Evolutionary conservation across 352 stramenopile species (phyloP).

Genomic region (Thalassiosira livingstoniorum): DNA sequence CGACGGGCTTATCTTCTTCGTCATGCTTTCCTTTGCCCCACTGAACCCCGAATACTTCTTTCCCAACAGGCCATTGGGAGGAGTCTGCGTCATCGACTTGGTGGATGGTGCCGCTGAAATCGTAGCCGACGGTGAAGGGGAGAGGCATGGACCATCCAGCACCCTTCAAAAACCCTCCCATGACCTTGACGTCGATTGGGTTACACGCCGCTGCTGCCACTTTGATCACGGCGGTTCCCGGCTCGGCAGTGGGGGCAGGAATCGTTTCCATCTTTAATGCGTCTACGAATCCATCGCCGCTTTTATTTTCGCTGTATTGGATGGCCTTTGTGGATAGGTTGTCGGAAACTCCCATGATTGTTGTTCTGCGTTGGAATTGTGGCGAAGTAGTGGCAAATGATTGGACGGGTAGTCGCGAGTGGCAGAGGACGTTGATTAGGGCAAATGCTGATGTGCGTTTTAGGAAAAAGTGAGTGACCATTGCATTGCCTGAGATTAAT

Average conservation of each 20-base stretch:
- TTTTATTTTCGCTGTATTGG: constrained; percentile 17
- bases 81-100: constrained; percentile 17
- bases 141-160: constrained; percentile 29
- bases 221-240: constrained; percentile 42
- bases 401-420: no score
- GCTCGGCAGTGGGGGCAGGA: constrained; percentile 9
- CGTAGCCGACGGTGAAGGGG: constrained; percentile 48
- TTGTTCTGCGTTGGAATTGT: no score
- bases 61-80: constrained; percentile 18
- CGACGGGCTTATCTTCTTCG: constrained; percentile 9
- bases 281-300: constrained; percentile 3
- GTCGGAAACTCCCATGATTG: no score
- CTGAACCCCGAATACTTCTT: constrained; percentile 53
- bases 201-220: constrained; percentile 32
- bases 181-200: constrained; percentile 45
- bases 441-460: no score
- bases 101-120: constrained; percentile 17
- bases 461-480: no score
- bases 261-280: not conserved
- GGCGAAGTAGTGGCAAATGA: no score
- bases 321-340: no score
- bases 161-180: constrained; percentile 22
- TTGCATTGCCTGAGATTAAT: no score
- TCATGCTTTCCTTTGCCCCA: constrained; percentile 38
- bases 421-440: no score